These are phyloP conservation scores for Pseudonitzschia multiseries DNA, from an alignment of 108 stramenopile genomes.

Conservation along the genomic window DNA sequence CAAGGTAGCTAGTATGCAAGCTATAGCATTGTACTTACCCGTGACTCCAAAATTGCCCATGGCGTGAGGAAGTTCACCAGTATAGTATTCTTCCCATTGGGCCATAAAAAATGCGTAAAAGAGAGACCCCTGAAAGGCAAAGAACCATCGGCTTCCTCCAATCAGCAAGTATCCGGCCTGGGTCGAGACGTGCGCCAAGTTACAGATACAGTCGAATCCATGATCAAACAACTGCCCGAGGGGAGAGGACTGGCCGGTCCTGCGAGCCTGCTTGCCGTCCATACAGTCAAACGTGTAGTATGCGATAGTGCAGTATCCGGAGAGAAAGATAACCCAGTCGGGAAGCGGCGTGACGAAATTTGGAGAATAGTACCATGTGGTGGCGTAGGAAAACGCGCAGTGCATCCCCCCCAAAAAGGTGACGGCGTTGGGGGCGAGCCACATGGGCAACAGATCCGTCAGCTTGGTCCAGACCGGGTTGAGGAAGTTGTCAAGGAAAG, in stretches of 20 bases:
- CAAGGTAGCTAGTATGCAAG: too few species aligned
- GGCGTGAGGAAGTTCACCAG: conserved; percentile 77
- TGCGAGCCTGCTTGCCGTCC: conserved; percentile 88
- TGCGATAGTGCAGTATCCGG: conserved; percentile 56
- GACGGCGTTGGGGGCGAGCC: conserved; percentile 91
- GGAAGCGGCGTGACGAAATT: conserved; percentile 52
- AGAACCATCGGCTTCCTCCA: conserved; percentile 50
- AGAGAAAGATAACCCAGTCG: conserved; percentile 57
- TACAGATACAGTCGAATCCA: conserved; percentile 93
- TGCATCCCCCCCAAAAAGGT: conserved; percentile 77
- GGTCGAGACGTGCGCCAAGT: conserved; percentile 58
- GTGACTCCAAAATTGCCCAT: conserved; percentile 77
- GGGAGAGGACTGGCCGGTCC: conserved; percentile 66
- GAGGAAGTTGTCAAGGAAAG: conserved; percentile 67
- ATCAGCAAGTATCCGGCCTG: conserved; percentile 47
- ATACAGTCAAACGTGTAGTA: conserved; percentile 86
- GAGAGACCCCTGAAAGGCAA: conserved; percentile 63
- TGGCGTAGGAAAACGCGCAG: conserved; percentile 53
- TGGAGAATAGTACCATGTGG: conserved; percentile 41
- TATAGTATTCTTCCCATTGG: conserved; percentile 97
- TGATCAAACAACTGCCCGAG: conserved; percentile 97
- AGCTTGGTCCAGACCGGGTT: conserved; percentile 84
- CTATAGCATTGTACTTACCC: neutral
- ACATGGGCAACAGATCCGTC: conserved; percentile 78
- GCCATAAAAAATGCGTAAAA: conserved; percentile 89